Evolutionary conservation across 2,329 filamentous ascomycete species (phyloP), one percentile per base, ranked within the genome.

Genomic region (Bertia moriformis): DNA sequence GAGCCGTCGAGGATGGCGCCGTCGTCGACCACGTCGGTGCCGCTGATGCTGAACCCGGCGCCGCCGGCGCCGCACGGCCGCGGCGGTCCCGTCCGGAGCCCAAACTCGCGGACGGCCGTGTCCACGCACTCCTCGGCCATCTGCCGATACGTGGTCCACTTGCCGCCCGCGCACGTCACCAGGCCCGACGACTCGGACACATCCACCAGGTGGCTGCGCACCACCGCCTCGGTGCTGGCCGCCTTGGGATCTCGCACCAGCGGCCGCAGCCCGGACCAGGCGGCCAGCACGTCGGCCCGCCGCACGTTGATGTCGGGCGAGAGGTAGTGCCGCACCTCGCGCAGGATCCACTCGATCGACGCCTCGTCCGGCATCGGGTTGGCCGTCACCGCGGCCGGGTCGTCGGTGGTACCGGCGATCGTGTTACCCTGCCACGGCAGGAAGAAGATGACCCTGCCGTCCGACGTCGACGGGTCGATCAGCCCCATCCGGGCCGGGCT

Each of bases 61-160:
- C n/a, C n/a, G n/a, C n/a, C n/a, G n/a, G n/a, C n/a, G n/a, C n/a
- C n/a, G n/a, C n/a, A n/a, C 12, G 75, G 70, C 46, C 76, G 63
- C n/a, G 58, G 48, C 14, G 75, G 63, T 37, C 63, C 63, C 3
- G 79, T 61, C 39, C 67, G 56, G 24, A 91, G 69, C 5, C 65
- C 61, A 58, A 86, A 89, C 42, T 73, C 66, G 39, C 70, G 65
- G 55, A 91, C 71, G 7, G 85, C 83, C 51, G 83, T 78, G 51
- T 93, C 84, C 33, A 93, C 84, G 35, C 82, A 83, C 55, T 93
- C 84, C 59, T 93, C 84, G 17, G 85, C 83, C 86, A 93, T 93
- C 58, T 93, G 83, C 41, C 86, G 79, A 61, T 93, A 93, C 1
- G 86, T 93, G 2, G 86, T 93, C 86, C 86, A 93, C 61, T 93